phyloP scores from a whole-genome alignment of 768 basidiomycete species.

The Hygrophoropsis aurantiaca region DNA sequence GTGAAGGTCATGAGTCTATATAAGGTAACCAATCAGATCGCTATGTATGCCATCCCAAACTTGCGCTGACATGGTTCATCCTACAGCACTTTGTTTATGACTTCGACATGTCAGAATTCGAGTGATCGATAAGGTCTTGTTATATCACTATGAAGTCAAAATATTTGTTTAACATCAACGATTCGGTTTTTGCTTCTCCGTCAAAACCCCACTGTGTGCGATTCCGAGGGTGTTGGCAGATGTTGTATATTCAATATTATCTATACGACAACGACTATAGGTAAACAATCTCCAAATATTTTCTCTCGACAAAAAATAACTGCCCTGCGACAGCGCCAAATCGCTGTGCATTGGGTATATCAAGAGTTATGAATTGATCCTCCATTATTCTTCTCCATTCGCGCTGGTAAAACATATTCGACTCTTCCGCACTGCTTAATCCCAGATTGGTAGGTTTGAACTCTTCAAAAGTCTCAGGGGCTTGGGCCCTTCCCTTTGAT shows the following conservation, averaged over 20 bases:
- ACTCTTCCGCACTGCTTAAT: too few species aligned
- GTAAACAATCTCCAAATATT: neutral
- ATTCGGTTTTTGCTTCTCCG: neutral
- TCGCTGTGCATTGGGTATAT: too few species aligned
- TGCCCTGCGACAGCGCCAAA: neutral
- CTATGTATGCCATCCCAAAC: neutral
- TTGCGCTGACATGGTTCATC: neutral
- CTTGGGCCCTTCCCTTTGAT: neutral
- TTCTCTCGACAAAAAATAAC: neutral
- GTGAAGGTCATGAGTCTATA: conserved; percentile 93
- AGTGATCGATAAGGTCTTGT: conserved; percentile 15
- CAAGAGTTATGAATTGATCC: too few species aligned
- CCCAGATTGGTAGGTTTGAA: neutral
- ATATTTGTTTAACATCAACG: neutral
- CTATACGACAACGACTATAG: neutral
- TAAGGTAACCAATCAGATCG: conserved; percentile 50
- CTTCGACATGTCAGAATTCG: conserved; percentile 35
- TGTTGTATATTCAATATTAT: neutral
- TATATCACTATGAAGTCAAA: neutral
- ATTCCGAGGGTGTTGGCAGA: neutral
- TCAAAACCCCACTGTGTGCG: neutral
- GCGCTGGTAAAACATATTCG: too few species aligned
- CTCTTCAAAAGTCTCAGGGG: neutral
- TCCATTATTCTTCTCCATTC: too few species aligned
- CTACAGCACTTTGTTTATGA: conserved; percentile 32